Evolutionary conservation across 495 filamentous ascomycete species (phyloP).

Genomic region (Aspergillus asperescens): DNA sequence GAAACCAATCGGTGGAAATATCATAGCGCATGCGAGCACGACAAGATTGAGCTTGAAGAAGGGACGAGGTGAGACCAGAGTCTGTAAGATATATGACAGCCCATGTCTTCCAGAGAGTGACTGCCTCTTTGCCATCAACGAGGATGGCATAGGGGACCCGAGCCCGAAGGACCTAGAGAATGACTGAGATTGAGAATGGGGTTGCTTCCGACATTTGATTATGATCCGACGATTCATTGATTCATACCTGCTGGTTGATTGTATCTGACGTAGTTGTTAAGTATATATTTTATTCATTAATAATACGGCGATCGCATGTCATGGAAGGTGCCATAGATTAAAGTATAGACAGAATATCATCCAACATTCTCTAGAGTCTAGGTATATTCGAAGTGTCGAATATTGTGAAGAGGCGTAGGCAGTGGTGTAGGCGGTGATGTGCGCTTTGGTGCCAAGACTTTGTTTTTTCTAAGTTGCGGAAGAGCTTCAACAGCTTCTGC

Average conservation of each 20-base stretch:
- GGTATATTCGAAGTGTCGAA: too few species aligned
- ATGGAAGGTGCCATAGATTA: neutral
- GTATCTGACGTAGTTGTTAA: slow-evolving; percentile 11
- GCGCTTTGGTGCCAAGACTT: slow-evolving; percentile 36
- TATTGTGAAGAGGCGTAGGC: neutral
- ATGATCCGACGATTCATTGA: slow-evolving; percentile 27
- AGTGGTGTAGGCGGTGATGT: slow-evolving; percentile 14
- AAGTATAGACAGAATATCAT: neutral
- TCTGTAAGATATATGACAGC: slow-evolving; percentile 98
- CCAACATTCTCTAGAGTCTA: neutral
- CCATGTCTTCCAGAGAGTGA: slow-evolving; percentile 95
- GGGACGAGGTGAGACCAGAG: slow-evolving; percentile 86
- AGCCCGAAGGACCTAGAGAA: slow-evolving; percentile 94
- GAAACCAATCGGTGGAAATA: slow-evolving; percentile 98
- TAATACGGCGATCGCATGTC: neutral
- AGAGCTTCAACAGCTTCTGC: slow-evolving; percentile 42
- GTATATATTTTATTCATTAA: slow-evolving; percentile 13
- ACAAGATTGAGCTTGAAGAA: slow-evolving; percentile 90
- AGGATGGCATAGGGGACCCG: slow-evolving; percentile 94
- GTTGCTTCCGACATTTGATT: slow-evolving; percentile 25
- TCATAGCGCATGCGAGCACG: slow-evolving; percentile 95
- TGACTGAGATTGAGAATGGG: slow-evolving; percentile 32
- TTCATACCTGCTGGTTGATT: slow-evolving; percentile 1
- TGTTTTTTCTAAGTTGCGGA: slow-evolving; percentile 36
- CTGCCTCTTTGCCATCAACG: slow-evolving; percentile 92